Evolutionary conservation across 129 eudicot species (phyloP).

Genomic region (Dittrichia graveolens): DNA sequence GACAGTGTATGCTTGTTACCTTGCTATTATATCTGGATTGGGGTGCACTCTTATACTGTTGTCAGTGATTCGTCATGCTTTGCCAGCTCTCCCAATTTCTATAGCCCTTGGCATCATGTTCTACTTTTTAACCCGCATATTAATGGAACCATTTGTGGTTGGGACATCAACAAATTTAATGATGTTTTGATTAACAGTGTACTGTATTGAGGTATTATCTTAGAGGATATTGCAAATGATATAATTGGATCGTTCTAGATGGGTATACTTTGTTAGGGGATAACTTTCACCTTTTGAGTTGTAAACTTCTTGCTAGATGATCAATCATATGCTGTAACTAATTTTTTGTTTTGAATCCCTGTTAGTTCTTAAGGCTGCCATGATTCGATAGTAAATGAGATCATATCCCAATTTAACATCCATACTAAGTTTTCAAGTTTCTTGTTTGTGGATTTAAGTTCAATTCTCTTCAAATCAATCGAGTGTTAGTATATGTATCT

Average conservation of each 20-base stretch:
- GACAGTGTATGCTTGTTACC: slow-evolving; percentile 99
- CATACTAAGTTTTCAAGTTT: background rate
- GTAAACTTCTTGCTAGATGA: slow-evolving; percentile 26
- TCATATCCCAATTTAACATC: slow-evolving; percentile 10
- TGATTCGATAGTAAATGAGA: slow-evolving; percentile 35
- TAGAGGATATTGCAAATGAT: slow-evolving; percentile 13
- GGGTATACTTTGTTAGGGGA: slow-evolving; percentile 19
- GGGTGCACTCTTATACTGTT: slow-evolving; percentile 92
- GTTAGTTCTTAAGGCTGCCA: slow-evolving; percentile 28
- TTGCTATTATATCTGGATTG: slow-evolving; percentile 92
- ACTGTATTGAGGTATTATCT: slow-evolving; percentile 24
- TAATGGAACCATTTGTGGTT: slow-evolving; percentile 97
- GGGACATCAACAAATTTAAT: slow-evolving; percentile 79
- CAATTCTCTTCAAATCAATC: too few species aligned
- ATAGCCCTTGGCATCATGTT: slow-evolving; percentile 81
- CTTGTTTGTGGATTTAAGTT: too few species aligned
- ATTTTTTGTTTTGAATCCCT: slow-evolving; percentile 13
- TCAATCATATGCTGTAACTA: slow-evolving; percentile 12
- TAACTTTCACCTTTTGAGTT: slow-evolving; percentile 21
- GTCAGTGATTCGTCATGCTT: slow-evolving; percentile 87
- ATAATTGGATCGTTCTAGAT: slow-evolving; percentile 15
- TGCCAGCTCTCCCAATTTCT: slow-evolving; percentile 98
- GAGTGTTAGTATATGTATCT: background rate
- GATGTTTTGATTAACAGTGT: slow-evolving; percentile 64
- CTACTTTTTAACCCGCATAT: slow-evolving; percentile 84